phyloP scores from a whole-genome alignment of 1,284 basidiomycete genomes.

The Malassezia yamatoensis region DNA sequence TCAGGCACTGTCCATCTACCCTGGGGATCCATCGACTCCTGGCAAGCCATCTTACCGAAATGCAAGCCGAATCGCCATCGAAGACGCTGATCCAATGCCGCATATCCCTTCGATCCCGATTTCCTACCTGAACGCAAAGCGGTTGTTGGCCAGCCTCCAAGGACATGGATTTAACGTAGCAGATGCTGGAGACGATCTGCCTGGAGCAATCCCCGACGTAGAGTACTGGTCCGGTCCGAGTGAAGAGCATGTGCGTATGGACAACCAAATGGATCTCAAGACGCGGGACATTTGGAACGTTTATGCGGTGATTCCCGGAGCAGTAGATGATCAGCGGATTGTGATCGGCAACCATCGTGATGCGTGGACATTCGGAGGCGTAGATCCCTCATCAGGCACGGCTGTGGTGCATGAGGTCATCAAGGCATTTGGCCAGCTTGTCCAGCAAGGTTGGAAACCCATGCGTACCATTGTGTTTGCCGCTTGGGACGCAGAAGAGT shows the following conservation, averaged over 20 bases:
- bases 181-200: constrained; percentile 36
- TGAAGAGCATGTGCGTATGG: constrained; percentile 25
- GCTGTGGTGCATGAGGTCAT: constrained; percentile 74
- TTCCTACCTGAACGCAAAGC: constrained; percentile 52
- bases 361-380: constrained; percentile 52
- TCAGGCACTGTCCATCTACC: constrained; percentile 69
- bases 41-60: constrained; percentile 77
- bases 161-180: constrained; percentile 39
- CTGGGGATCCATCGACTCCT: constrained; percentile 74
- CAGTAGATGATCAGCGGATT: constrained; percentile 69
- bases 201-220: constrained; percentile 52
- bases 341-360: constrained; percentile 57
- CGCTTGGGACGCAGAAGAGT: constrained; percentile 89
- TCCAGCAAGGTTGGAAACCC: constrained; percentile 73
- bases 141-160: constrained; percentile 49
- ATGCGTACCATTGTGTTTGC: constrained; percentile 76
- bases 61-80: constrained; percentile 55
- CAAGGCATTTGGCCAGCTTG: constrained; percentile 65
- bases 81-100: constrained; percentile 62
- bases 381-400: constrained; percentile 78
- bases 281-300: constrained; percentile 57
- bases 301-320: constrained; percentile 79
- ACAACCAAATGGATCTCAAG: constrained; percentile 28
- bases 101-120: constrained; percentile 66
- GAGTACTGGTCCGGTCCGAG: constrained; percentile 52